A percentile compares a stretch with the other conserved stretches of the same genome.
Evolutionary conservation across 2,329 filamentous ascomycete species (phyloP).

Genomic region (Fusarium bactridioides): DNA sequence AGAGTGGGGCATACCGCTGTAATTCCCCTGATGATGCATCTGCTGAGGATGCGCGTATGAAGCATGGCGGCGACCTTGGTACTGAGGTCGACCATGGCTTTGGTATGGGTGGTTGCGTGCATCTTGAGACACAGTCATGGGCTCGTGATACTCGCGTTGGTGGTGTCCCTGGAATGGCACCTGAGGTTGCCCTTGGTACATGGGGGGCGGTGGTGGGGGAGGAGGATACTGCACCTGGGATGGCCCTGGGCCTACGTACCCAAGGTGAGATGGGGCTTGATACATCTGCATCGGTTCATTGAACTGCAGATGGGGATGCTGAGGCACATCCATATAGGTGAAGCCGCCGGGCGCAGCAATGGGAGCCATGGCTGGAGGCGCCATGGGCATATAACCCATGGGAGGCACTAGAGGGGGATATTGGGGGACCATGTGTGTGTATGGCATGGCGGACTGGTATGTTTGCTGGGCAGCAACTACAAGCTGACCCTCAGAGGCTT

Average conservation of each 20-base stretch:
- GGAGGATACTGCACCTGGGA: neutral
- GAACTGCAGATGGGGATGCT: neutral
- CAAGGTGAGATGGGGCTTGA: neutral
- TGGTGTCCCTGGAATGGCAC: neutral
- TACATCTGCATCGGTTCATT: neutral
- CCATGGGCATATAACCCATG: slow-evolving; percentile 1
- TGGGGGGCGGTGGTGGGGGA: neutral
- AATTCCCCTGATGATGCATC: neutral
- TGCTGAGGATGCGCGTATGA: slow-evolving; percentile 1
- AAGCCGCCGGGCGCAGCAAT: neutral
- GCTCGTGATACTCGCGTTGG: neutral
- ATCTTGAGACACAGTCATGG: neutral
- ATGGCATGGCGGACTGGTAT: neutral
- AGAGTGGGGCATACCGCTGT: neutral
- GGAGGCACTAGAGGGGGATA: neutral
- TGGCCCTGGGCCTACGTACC: neutral
- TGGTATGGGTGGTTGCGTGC: neutral
- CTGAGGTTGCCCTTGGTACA: neutral
- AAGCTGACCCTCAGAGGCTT: neutral
- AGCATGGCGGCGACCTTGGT: neutral
- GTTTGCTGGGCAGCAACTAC: neutral
- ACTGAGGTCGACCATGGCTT: neutral
- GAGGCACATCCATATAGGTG: neutral
- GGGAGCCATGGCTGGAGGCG: neutral
- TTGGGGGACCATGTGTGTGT: neutral